These are phyloP conservation scores for Ceriops zippeliana DNA, from an alignment of 345 rosid genomes.

Conservation along the genomic window DNA sequence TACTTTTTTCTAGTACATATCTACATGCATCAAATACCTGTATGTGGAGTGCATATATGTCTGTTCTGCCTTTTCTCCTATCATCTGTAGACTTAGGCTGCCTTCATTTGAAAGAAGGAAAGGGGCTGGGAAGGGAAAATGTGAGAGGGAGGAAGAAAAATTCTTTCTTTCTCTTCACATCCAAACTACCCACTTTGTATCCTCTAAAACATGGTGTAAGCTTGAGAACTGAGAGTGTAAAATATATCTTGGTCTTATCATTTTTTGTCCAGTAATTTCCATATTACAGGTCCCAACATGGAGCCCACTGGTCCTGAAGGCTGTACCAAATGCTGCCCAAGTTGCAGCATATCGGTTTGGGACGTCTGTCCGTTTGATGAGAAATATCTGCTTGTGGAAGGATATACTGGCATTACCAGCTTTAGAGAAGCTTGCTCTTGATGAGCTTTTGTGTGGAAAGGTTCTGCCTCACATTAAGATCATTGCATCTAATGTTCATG, in stretches of 20 bases:
- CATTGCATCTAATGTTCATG: constrained; percentile 73
- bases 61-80: too few relatives aligned
- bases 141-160: too few relatives aligned
- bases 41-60: too few relatives aligned
- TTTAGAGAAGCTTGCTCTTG: constrained; percentile 78
- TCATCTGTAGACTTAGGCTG: too few relatives aligned
- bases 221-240: neutral
- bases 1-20: neutral
- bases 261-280: neutral
- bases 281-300: constrained; percentile 73
- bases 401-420: constrained; percentile 73
- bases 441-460: constrained; percentile 75
- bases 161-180: too few relatives aligned
- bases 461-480: constrained; percentile 77
- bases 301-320: constrained; percentile 72
- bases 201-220: neutral
- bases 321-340: constrained; percentile 78
- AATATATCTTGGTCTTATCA: neutral
- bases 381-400: constrained; percentile 88
- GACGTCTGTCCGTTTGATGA: constrained; percentile 75
- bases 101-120: too few relatives aligned
- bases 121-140: too few relatives aligned
- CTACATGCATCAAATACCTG: too few relatives aligned
- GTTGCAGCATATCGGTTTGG: constrained; percentile 90
- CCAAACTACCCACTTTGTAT: neutral